phyloP scores from a whole-genome alignment of 768 basidiomycete species.

The Xerocomellus chrysenteron region DNA sequence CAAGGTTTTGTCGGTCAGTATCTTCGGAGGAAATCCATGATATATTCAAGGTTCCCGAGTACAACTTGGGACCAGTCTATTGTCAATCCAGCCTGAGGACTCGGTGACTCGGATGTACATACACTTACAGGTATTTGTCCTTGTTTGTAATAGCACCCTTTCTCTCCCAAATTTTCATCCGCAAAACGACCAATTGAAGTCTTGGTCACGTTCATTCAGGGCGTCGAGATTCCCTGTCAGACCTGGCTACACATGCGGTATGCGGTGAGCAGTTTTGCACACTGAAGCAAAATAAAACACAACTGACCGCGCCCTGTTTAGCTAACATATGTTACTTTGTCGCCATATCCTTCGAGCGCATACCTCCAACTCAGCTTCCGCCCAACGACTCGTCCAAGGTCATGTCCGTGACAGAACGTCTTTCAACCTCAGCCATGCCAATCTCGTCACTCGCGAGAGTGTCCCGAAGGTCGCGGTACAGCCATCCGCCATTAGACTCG shows the following conservation, averaged over 20 bases:
- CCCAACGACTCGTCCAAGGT: constrained; percentile 21
- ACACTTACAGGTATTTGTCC: constrained; percentile 19
- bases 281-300: neutral
- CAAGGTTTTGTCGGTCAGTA: too few relatives aligned
- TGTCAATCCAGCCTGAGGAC: too few relatives aligned
- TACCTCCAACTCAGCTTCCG: constrained; percentile 31
- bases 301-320: constrained; percentile 20
- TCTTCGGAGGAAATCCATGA: too few relatives aligned
- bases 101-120: too few relatives aligned
- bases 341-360: constrained; percentile 54
- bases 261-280: constrained; percentile 45
- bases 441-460: constrained; percentile 13
- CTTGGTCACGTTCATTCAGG: constrained; percentile 27
- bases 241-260: constrained; percentile 43
- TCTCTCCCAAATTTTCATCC: constrained; percentile 29
- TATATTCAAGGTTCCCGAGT: too few relatives aligned
- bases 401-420: constrained; percentile 17
- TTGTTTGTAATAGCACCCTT: constrained; percentile 20
- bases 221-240: constrained; percentile 31
- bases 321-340: constrained; percentile 80
- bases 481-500: neutral
- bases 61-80: too few relatives aligned
- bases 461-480: constrained; percentile 6
- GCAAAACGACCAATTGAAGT: neutral
- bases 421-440: constrained; percentile 11